Base-by-base conservation (phyloP, 352 stramenopile species). In the Phytophthora hibernalis region DNA sequence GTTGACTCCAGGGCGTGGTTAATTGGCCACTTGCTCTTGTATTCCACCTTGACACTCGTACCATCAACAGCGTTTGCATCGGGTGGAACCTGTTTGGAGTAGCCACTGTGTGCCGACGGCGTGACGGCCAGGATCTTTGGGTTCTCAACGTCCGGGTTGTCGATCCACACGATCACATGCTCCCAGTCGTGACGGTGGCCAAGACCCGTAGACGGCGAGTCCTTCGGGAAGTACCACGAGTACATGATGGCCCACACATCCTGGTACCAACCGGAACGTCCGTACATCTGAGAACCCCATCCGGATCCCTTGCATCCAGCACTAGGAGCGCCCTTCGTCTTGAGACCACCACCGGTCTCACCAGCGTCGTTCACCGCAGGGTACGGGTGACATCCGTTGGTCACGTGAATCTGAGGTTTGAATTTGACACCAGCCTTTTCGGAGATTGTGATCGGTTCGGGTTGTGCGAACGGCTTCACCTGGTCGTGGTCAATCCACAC, bases 141-240 rank as follows among this genome's bases (percentile, higher is more conserved):
- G 24, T 64, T 64, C 11, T 63, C 30, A 5, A 69, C 20, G 4
- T 22, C 35, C 1, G 61, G 61, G 21, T 31, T 61, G 12, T 53
- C 28, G 18, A 61, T 61, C 54, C 54, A 53, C 28, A 61, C 54
- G 28, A 61, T 33, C 1, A 61, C 54, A 5, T 53, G 54, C 20
- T 61, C 54, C 54, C 54, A 61, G 18, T 79, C 67, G 28, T 79
- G 72, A 28, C 71, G 71, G 59, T 79, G 67, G 9, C 71, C 71
- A 3, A 79, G 37, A 20, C 52, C 49, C 5, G 71, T 57, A n/a
- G 54, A 73, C 24, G 66, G 71, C 31, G 58, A 67, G 42, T 79
- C 71, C 45, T 79, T 79, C 21, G 71, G 67, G 53, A 79, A 76
- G 54, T 79, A 79, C 71, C 71, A 79, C 18, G 53, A 66, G 54